These are phyloP conservation scores for Aspergillus vadensis DNA, from an alignment of 2,329 filamentous ascomycete species.

Conservation along the genomic window DNA sequence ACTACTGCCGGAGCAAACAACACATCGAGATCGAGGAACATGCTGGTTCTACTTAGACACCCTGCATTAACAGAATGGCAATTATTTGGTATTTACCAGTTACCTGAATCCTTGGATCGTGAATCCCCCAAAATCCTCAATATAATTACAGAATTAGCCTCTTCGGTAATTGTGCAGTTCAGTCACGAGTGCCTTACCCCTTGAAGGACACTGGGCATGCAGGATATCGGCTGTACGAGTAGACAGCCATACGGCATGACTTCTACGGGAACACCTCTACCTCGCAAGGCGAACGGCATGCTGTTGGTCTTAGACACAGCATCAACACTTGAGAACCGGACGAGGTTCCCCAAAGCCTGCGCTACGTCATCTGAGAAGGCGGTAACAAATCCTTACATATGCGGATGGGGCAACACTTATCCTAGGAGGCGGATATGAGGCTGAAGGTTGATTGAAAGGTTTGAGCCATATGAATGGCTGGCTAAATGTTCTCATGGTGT, in stretches of 20 bases:
- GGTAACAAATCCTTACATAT: not conserved
- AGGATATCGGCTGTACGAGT: not conserved
- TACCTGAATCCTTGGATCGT: too few species aligned
- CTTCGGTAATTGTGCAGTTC: too few species aligned
- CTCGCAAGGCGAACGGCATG: not conserved
- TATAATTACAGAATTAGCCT: too few species aligned
- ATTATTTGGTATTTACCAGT: too few species aligned
- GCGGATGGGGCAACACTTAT: not conserved
- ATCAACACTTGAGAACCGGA: not conserved
- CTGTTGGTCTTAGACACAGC: not conserved
- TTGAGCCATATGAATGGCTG: not conserved
- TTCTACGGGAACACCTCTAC: not conserved
- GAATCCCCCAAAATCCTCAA: too few species aligned
- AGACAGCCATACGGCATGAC: not conserved
- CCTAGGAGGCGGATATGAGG: not conserved
- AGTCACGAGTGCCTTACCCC: too few species aligned
- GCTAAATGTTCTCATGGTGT: not conserved
- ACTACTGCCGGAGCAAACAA: too few species aligned
- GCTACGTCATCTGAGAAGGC: not conserved
- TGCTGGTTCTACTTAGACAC: too few species aligned
- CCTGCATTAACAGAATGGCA: too few species aligned
- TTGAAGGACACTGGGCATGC: too few species aligned
- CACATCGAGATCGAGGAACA: too few species aligned
- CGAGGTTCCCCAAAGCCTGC: not conserved
- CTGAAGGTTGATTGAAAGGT: not conserved